These are phyloP conservation scores for Anisogramma anomala DNA, from an alignment of 2,329 filamentous ascomycete genomes.

Conservation along the genomic window DNA sequence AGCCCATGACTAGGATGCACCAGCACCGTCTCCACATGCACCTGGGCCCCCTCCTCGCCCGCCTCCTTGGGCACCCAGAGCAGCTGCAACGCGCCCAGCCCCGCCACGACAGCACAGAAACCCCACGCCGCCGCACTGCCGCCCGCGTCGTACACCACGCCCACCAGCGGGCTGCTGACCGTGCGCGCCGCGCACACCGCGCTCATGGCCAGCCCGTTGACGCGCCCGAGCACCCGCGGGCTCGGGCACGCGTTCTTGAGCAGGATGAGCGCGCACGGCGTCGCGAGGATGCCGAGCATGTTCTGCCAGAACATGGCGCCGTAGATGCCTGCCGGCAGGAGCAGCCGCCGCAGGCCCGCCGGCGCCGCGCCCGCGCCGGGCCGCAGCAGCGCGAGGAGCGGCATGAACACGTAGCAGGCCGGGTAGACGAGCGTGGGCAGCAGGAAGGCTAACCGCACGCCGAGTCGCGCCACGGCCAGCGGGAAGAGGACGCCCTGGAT, in stretches of 20 bases:
- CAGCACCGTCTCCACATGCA: constrained; percentile 11
- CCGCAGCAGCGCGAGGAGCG: constrained; percentile 52
- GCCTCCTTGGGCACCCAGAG: constrained; percentile 11
- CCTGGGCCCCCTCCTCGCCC: constrained; percentile 1
- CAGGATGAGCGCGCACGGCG: constrained; percentile 57
- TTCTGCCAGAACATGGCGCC: constrained; percentile 54
- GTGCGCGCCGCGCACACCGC: constrained; percentile 62
- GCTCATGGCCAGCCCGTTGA: constrained; percentile 62
- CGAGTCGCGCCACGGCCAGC: constrained; percentile 36
- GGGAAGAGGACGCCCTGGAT: constrained; percentile 53
- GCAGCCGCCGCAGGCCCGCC: constrained; percentile 23
- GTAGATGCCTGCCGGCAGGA: constrained; percentile 53
- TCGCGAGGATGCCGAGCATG: constrained; percentile 55
- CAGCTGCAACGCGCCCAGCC: constrained; percentile 7
- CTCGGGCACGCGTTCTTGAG: constrained; percentile 59
- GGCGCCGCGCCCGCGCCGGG: neutral
- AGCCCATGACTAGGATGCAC: neutral
- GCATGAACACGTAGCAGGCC: constrained; percentile 55
- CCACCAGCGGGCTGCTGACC: constrained; percentile 55
- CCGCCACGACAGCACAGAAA: constrained; percentile 5
- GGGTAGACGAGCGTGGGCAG: constrained; percentile 56
- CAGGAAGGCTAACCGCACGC: constrained; percentile 56
- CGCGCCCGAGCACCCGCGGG: constrained; percentile 51
- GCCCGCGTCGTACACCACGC: constrained; percentile 53
- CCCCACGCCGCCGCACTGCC: constrained; percentile 31